Evolutionary conservation across 202 grass and related monocot species (phyloP).

Genomic region (Miscanthus sacchariflorus): DNA sequence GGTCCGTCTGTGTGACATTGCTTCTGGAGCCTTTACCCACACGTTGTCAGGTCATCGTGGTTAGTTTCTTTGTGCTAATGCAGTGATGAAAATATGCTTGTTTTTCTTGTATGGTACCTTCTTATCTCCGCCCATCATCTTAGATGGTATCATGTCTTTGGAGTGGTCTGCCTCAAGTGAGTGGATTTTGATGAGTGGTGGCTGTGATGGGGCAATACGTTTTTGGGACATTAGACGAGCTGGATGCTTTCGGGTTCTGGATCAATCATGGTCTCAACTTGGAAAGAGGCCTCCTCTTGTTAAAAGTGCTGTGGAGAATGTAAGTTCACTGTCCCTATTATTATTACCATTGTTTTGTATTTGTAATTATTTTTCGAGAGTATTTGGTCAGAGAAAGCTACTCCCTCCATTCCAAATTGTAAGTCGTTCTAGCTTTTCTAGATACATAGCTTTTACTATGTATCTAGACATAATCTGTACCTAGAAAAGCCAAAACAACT

Average conservation of each 20-base stretch:
- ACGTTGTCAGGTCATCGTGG: slow-evolving; percentile 95
- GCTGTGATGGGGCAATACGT: slow-evolving; percentile 82
- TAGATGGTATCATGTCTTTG: slow-evolving; percentile 95
- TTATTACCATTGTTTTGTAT: slow-evolving; percentile 3
- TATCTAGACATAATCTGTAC: too few species aligned
- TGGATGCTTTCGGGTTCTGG: slow-evolving; percentile 87
- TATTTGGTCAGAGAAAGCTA: neutral
- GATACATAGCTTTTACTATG: too few species aligned
- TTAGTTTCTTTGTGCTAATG: slow-evolving; percentile 55
- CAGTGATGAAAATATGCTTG: slow-evolving; percentile 23
- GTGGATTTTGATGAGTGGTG: slow-evolving; percentile 86
- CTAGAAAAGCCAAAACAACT: too few species aligned
- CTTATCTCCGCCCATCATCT: slow-evolving; percentile 43
- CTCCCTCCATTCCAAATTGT: too few species aligned
- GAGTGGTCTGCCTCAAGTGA: slow-evolving; percentile 95
- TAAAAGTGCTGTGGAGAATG: slow-evolving; percentile 49
- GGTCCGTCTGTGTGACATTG: slow-evolving; percentile 92
- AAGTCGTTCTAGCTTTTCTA: too few species aligned
- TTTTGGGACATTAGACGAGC: slow-evolving; percentile 98
- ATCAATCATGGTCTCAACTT: slow-evolving; percentile 80
- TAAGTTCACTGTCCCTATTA: slow-evolving; percentile 38
- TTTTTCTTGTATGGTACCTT: slow-evolving; percentile 37
- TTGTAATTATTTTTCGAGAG: neutral
- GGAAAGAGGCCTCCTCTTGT: slow-evolving; percentile 74
- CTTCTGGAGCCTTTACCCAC: slow-evolving; percentile 94